Base-by-base conservation (phyloP, 805 yeast genomes). In the Candida qinlingensis region DNA sequence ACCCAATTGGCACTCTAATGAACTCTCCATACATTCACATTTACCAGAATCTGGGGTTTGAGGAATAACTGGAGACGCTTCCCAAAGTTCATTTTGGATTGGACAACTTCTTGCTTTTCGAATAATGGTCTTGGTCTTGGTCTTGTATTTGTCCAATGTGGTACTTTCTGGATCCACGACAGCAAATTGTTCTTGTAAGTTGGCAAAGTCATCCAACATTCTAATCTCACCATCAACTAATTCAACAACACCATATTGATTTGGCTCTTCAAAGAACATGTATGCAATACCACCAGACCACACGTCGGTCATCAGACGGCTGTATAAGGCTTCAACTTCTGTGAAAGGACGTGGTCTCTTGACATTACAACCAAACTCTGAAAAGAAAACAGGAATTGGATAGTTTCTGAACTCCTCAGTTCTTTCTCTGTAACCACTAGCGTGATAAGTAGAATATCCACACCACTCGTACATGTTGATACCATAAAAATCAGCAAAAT, bases 381-480 rank as follows among this genome's bases (percentile, higher is more conserved):
- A 83, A 67, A 86, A 85, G 70, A 86, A 85, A 27, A 79, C 74
- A 4, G 94, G 95, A 41, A 86, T 72, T 12, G 89, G 83, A 62
- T 79, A 76, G 65, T 82, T 71, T 49, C 72, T 57, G 64, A 84
- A 85, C 54, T 81, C 81, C 36, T 74, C 67, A 13, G 91, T 84
- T 65, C 85, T 74, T 46, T 72, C 77, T 54, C 71, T 66, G 64
- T 83, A 86, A 39, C 95, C 95, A 53, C 91, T 84, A 1, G 74
- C 60, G 37, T 68, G 64, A 71, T 73, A 85, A 28, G 80, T 69
- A 2, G 89, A 81, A 42, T 69, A 55, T 12, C 92, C 92, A 70
- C 94, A 85, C 95, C 95, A 86, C 68, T 85, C 91, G 70, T 86
- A 86, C 88, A 85, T 85, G 72, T 86, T 86, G 60, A 85, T 79